Evolutionary conservation across 768 basidiomycete genomes (phyloP).

Genomic region (Boletus sp.): DNA sequence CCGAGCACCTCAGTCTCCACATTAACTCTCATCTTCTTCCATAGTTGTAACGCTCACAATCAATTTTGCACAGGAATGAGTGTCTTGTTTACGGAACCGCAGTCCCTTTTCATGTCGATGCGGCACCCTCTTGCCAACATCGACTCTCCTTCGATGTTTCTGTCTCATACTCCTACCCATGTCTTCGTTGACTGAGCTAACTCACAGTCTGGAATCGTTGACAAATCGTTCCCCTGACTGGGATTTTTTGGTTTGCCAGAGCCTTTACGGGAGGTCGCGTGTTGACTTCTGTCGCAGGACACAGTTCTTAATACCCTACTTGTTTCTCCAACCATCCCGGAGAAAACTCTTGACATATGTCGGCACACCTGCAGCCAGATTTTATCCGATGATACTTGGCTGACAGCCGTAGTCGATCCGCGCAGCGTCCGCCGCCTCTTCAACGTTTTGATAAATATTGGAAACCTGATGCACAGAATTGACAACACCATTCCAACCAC

Average conservation of each 20-base stretch:
- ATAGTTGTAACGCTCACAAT: constrained; percentile 28
- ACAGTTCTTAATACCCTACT: constrained; percentile 23
- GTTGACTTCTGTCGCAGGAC: constrained; percentile 24
- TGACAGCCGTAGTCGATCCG: constrained; percentile 23
- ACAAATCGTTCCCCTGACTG: constrained; percentile 29
- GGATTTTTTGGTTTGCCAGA: constrained; percentile 30
- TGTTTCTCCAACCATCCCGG: constrained; percentile 29
- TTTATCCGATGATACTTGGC: constrained; percentile 25
- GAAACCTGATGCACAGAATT: constrained; percentile 34
- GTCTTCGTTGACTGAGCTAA: constrained; percentile 27
- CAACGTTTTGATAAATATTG: constrained; percentile 43
- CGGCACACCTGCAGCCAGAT: constrained; percentile 34
- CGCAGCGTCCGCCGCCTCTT: constrained; percentile 43
- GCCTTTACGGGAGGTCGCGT: not conserved
- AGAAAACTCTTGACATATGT: constrained; percentile 31
- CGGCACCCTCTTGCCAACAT: constrained; percentile 13
- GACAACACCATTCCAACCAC: constrained; percentile 30
- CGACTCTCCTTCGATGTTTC: constrained; percentile 14
- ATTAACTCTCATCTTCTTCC: constrained; percentile 32
- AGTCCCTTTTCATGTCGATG: constrained; percentile 19
- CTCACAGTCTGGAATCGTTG: constrained; percentile 24
- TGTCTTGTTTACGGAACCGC: constrained; percentile 31
- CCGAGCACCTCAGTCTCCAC: constrained; percentile 33
- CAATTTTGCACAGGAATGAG: constrained; percentile 34
- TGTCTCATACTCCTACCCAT: constrained; percentile 14